These are phyloP conservation scores for Sequoia sempervirens DNA, from an alignment of 75 land plant genomes.

Conservation along the genomic window DNA sequence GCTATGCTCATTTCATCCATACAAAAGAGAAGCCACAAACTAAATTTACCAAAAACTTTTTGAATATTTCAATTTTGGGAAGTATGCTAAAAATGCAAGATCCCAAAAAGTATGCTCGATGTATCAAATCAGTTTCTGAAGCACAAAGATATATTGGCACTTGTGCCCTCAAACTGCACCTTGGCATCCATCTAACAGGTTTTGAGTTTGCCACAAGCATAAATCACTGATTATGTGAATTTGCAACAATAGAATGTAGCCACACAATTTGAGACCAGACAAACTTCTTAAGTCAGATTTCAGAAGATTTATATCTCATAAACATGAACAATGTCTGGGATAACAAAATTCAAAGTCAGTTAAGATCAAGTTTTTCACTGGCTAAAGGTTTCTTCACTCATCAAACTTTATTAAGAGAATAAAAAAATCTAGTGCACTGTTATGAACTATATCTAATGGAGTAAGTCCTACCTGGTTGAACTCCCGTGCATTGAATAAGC, in stretches of 20 bases:
- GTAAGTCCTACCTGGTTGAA: constrained; percentile 74
- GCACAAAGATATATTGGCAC: neutral
- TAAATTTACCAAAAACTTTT: no score
- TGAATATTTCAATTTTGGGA: neutral
- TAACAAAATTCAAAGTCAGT: neutral
- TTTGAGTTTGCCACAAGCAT: neutral
- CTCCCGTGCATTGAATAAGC: constrained; percentile 89
- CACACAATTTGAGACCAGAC: neutral
- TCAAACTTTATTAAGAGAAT: neutral
- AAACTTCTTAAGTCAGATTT: neutral
- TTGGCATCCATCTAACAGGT: neutral
- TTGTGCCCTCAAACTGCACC: neutral
- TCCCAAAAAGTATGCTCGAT: neutral
- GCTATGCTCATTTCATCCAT: neutral
- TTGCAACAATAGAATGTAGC: neutral
- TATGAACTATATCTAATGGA: neutral
- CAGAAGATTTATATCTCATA: neutral
- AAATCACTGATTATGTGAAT: neutral
- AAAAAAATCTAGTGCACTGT: neutral
- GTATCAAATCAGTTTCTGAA: neutral
- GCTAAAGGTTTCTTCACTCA: neutral
- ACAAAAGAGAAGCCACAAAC: neutral
- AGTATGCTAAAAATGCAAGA: neutral
- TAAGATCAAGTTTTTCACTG: neutral
- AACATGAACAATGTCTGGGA: neutral